Evolutionary conservation across 2,329 filamentous ascomycete species (phyloP).

Genomic region (Botrytis galanthina): DNA sequence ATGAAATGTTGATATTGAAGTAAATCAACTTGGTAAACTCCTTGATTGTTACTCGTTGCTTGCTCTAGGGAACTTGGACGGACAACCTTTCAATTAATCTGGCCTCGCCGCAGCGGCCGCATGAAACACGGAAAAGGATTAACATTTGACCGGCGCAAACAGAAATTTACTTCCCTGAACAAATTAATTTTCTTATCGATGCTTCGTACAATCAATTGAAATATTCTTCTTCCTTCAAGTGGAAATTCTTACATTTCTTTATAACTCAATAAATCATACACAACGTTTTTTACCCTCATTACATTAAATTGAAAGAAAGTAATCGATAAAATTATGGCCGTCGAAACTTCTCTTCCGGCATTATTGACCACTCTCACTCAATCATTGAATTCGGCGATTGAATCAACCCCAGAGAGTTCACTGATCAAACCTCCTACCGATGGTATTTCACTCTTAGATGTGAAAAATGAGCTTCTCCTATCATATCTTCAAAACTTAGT

Average conservation of each 20-base stretch:
- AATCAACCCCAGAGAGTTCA: conserved; percentile 62
- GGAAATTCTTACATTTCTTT: not conserved
- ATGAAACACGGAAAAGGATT: conserved; percentile 9
- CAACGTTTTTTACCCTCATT: not conserved
- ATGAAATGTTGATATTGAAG: not conserved
- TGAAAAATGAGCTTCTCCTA: conserved; percentile 95
- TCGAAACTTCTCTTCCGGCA: conserved; percentile 49
- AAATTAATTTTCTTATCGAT: conserved; percentile 14
- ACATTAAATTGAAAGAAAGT: not conserved
- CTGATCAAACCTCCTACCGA: conserved; percentile 71
- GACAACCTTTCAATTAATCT: conserved; percentile 13
- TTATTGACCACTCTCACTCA: conserved; percentile 55
- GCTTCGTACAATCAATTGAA: conserved; percentile 4
- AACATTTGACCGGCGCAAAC: conserved; percentile 25
- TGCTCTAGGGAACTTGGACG: not conserved
- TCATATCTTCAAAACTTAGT: conserved; percentile 94
- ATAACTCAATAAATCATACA: not conserved
- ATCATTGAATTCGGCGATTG: conserved; percentile 58
- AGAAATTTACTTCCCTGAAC: conserved; percentile 10
- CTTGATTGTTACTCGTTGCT: not conserved
- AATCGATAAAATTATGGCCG: conserved; percentile 44
- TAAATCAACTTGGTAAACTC: not conserved
- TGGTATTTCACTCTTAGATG: conserved; percentile 90
- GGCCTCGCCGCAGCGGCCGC: conserved; percentile 15
- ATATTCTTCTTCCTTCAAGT: not conserved